Percentiles rank a stretch among this genome's conserved stretches.
Evolutionary conservation across 2,329 filamentous ascomycete species (phyloP).

Genomic region (Aspergillus brunneoviolaceus): DNA sequence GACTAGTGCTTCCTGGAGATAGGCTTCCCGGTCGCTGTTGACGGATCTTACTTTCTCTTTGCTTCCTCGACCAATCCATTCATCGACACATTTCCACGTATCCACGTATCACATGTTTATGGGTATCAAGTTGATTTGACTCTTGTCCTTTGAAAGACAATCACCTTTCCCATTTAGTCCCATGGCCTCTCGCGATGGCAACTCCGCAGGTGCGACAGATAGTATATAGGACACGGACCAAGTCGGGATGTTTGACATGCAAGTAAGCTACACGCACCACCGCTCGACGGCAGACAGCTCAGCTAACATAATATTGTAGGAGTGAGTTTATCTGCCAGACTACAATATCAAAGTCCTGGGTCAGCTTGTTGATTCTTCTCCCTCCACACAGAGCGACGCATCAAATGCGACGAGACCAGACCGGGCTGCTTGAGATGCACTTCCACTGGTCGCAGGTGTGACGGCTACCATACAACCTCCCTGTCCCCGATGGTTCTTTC

Average conservation of each 20-base stretch:
- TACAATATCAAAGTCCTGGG: background rate
- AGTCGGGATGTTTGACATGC: conserved; percentile 13
- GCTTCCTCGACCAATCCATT: background rate
- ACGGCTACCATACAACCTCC: conserved; percentile 26
- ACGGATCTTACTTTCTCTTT: background rate
- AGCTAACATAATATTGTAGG: background rate
- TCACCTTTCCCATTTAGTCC: background rate
- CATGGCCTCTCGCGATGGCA: background rate
- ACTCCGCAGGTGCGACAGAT: background rate
- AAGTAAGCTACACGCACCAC: conserved; percentile 2
- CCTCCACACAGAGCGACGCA: conserved; percentile 21
- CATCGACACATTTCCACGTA: background rate
- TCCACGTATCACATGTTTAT: too few species aligned
- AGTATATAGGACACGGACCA: conserved; percentile 2
- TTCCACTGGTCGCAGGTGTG: conserved; percentile 33
- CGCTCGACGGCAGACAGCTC: background rate
- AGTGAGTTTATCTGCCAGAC: background rate
- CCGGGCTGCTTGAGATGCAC: conserved; percentile 30
- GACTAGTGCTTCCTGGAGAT: background rate
- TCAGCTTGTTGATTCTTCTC: background rate
- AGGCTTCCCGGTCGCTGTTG: background rate
- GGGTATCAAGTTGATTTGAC: too few species aligned
- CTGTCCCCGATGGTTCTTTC: conserved; percentile 1
- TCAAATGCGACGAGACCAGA: conserved; percentile 36
- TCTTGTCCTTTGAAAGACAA: too few species aligned